Percentiles rank a stretch among this genome's conserved stretches.
Evolutionary conservation across 2,329 filamentous ascomycete genomes (phyloP).

Genomic region (Pseudopithomyces chartarum): DNA sequence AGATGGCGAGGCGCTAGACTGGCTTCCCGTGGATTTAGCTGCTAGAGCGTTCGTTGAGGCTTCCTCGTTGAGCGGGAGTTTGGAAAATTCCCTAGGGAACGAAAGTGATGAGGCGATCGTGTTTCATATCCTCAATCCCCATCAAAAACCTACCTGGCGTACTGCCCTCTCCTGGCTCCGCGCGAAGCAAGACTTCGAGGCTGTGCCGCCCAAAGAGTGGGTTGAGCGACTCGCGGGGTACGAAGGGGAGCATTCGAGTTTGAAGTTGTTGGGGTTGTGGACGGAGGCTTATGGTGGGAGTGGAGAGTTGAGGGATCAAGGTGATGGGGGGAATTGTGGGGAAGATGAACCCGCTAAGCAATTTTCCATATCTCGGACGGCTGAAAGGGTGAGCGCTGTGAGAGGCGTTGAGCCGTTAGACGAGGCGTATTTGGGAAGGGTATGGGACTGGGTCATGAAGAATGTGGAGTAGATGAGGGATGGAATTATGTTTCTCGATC

Average conservation of each 20-base stretch:
- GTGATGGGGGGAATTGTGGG: slow-evolving; percentile 38
- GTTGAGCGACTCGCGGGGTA: slow-evolving; percentile 45
- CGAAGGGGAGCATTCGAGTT: slow-evolving; percentile 47
- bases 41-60: slow-evolving; percentile 55
- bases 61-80: neutral
- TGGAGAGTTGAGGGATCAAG: slow-evolving; percentile 25
- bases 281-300: slow-evolving; percentile 46
- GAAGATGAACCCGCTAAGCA: no score
- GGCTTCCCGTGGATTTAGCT: slow-evolving; percentile 41
- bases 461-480: no score
- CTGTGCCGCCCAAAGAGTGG: slow-evolving; percentile 51
- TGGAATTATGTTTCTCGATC: no score
- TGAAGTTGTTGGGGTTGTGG: slow-evolving; percentile 58
- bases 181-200: slow-evolving; percentile 45
- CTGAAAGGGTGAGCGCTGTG: slow-evolving; percentile 28
- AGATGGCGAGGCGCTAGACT: slow-evolving; percentile 32
- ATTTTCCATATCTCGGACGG: no score
- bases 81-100: neutral
- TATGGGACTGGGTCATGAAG: slow-evolving; percentile 36
- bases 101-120: slow-evolving; percentile 32
- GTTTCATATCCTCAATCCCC: slow-evolving; percentile 57
- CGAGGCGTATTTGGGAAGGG: slow-evolving; percentile 48
- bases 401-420: slow-evolving; percentile 45
- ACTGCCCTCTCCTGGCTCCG: slow-evolving; percentile 54
- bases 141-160: slow-evolving; percentile 50